These are phyloP conservation scores for Lasiosphaeria hispida DNA, from an alignment of 495 filamentous ascomycete species.

Conservation along the genomic window DNA sequence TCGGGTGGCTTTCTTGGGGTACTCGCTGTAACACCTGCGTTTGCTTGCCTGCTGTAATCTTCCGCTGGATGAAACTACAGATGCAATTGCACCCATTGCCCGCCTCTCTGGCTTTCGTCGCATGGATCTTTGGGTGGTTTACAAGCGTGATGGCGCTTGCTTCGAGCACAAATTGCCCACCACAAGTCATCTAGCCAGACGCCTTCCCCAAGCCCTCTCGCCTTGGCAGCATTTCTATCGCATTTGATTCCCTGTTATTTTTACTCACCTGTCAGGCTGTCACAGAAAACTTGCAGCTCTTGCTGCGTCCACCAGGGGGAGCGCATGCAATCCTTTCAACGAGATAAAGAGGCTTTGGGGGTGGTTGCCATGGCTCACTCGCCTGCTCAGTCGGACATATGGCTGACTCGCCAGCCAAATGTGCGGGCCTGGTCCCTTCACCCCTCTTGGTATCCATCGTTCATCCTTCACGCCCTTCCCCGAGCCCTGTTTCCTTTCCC, in stretches of 20 bases:
- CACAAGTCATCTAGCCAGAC: not conserved
- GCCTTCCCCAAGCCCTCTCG: not conserved
- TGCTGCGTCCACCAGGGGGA: not conserved
- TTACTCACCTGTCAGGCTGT: not conserved
- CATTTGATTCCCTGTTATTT: conserved; percentile 4
- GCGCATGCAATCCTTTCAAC: not conserved
- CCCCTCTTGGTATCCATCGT: too few species aligned
- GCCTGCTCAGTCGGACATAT: too few species aligned
- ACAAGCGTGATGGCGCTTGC: not conserved
- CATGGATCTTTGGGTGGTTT: not conserved
- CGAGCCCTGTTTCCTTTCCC: not conserved
- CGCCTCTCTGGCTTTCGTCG: not conserved
- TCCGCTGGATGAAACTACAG: too few species aligned
- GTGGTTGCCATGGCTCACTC: too few species aligned
- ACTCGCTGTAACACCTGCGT: too few species aligned
- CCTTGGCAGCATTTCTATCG: not conserved
- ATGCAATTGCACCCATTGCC: not conserved
- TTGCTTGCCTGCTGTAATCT: too few species aligned
- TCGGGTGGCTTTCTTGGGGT: too few species aligned
- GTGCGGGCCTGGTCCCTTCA: too few species aligned
- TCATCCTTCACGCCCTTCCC: not conserved
- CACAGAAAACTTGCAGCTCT: not conserved
- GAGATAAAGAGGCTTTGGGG: too few species aligned
- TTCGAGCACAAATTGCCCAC: conserved; percentile 1
- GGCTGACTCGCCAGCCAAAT: too few species aligned